phyloP scores from a whole-genome alignment of 2,329 filamentous ascomycete genomes.

The Exophiala alcalophila region DNA sequence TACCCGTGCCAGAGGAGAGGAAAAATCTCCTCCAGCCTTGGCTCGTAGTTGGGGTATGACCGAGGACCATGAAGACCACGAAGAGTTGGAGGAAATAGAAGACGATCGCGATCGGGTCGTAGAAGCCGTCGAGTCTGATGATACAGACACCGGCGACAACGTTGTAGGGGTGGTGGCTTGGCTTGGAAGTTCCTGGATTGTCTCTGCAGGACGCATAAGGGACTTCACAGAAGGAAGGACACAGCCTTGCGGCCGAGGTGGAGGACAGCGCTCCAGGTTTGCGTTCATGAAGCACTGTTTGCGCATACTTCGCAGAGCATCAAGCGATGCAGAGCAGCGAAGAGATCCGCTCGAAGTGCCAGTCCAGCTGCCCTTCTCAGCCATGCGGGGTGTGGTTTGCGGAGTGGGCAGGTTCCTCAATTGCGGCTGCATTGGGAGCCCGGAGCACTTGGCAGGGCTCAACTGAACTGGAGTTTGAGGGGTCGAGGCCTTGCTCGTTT shows the following conservation, averaged over 20 bases:
- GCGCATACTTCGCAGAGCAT: slow-evolving; percentile 56
- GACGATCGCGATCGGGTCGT: slow-evolving; percentile 55
- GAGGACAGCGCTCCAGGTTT: slow-evolving; percentile 52
- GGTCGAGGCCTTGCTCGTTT: slow-evolving; percentile 2
- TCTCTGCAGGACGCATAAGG: slow-evolving; percentile 26
- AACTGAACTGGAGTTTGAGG: slow-evolving; percentile 16
- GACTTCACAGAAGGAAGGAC: slow-evolving; percentile 16
- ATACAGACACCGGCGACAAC: slow-evolving; percentile 61
- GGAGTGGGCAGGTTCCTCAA: slow-evolving; percentile 60
- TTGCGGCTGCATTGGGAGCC: slow-evolving; percentile 55
- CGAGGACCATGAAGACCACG: slow-evolving; percentile 27
- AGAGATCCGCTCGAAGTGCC: slow-evolving; percentile 54
- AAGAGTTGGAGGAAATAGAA: slow-evolving; percentile 45
- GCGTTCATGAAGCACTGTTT: slow-evolving; percentile 55
- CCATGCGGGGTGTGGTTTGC: slow-evolving; percentile 56
- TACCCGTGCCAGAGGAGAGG: slow-evolving; percentile 15
- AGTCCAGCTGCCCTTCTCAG: slow-evolving; percentile 28
- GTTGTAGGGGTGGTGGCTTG: slow-evolving; percentile 24
- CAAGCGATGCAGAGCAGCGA: slow-evolving; percentile 55
- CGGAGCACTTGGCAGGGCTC: slow-evolving; percentile 29
- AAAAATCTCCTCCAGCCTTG: slow-evolving; percentile 2
- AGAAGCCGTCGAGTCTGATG: slow-evolving; percentile 57
- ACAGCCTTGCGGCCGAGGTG: slow-evolving; percentile 31
- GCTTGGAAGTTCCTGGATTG: slow-evolving; percentile 15
- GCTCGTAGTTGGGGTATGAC: slow-evolving; percentile 11